Evolutionary conservation across 2,329 filamentous ascomycete genomes (phyloP), one percentile per base, ranked within the genome.

Genomic region (Sordariomycetes sp.): DNA sequence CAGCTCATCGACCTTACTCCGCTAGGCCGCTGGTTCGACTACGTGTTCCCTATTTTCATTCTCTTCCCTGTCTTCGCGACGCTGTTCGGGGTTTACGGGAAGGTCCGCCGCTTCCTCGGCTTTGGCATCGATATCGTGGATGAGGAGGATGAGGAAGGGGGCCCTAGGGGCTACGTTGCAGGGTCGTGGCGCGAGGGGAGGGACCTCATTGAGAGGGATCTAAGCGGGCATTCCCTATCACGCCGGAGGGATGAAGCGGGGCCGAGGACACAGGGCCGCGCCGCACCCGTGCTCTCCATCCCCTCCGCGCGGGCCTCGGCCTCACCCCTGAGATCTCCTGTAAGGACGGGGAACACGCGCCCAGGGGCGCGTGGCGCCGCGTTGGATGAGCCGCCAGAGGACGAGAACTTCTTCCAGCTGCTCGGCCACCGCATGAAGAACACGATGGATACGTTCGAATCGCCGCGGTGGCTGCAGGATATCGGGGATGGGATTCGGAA

Each of bases 161-260:
- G 82, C 55, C 76, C 79, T 7, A 76, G 76, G 2, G 82, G 81
- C 3, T 90, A 87, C 62, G 90, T 90, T 16, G 46, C 86, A 1
- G 90, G 89, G 1, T 87, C 87, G 1, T 97, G 93, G 94, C 84
- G 92, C 53, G 94, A 97, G 73, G 94, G 94, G 3, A 82, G 90
- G 55, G 88, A 92, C 55, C 80, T 99, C 32, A 96, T 99, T 61
- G 90, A 96, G 62, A 83, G 90, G 32, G 94, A 97, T 68, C 72
- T 92, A 8, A 83, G 86, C 60, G 87, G 87, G 16, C 80, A 79
- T 40, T 80, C 81, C 3, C 76, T 80, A 50, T 72, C 79, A 54
- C 74, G 77, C 60, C 74, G 79, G 55, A 73, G 77, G 20, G 73
- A 76, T 40, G 73, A 76, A 55, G 71, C 74, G 28, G 67, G 73